Base-by-base conservation (phyloP, 495 filamentous ascomycete species). In the Penicillium steckii region DNA sequence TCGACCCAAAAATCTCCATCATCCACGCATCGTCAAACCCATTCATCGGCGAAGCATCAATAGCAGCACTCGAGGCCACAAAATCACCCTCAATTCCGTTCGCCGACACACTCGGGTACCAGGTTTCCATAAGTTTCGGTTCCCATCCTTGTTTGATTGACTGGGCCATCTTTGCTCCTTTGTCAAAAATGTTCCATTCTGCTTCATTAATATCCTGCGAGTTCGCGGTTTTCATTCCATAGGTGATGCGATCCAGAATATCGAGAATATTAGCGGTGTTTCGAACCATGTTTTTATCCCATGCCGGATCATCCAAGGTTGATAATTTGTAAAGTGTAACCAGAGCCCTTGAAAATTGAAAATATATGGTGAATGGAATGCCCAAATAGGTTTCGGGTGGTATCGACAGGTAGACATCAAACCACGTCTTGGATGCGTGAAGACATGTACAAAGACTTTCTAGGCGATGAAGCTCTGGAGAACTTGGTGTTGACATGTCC, bases 271-370 rank as follows among this genome's bases (percentile, higher is more conserved):
- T 65, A 1, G 56, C 60, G 0, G 66, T 69, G 26, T 60, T 59
- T 38, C 66, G 59, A 8, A 68, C 65, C 47, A 66, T 52, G 4
- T 43, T 53, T 10, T 53, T 65, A 26, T 74, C 68, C 73, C 71
- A 75, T 19, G 48, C 50, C 2, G 71, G 64, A 42, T 70, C 58
- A 4, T 73, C 69, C 21, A 75, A 52, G 0, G 64, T 75, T 7
- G 66, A 62, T 6, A 81, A 65, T 27, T 64, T 69, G 60, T 72
- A 81, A 12, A 78, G 50, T 3, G 59, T 59, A 7, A 76, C 59
- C 0, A 79, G 22, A 32, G 62, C 68, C 30, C 72, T 70, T 6
- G 69, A 61, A 25, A 80, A 68, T 37, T 80, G 72, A 15, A 71
- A 60, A 37, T 73, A 73, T 0, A 72, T 48, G 2, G 65, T 56